Evolutionary conservation across 2,329 filamentous ascomycete genomes (phyloP).

Genomic region (Monosporascus sp.): DNA sequence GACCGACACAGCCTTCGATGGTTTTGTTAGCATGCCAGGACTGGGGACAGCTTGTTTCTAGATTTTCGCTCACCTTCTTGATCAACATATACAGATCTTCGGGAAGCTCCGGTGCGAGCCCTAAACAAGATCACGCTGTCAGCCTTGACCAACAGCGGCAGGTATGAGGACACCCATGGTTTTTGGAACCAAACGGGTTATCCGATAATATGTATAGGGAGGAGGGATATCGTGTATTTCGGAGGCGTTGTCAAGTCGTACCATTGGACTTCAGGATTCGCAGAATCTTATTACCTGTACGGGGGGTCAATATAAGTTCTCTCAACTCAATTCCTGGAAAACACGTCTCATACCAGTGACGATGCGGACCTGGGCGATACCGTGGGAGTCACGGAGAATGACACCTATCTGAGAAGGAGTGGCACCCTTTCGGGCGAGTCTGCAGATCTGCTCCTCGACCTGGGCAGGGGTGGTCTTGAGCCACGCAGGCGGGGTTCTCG

Average conservation of each 20-base stretch:
- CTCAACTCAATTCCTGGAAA: neutral
- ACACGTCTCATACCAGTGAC: slow-evolving; percentile 70
- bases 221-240: slow-evolving; percentile 14
- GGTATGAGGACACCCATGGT: slow-evolving; percentile 17
- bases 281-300: slow-evolving; percentile 95
- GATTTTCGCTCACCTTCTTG: slow-evolving; percentile 75
- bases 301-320: slow-evolving; percentile 10
- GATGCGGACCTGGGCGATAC: slow-evolving; percentile 95
- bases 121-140: slow-evolving; percentile 88
- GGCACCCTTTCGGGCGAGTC: slow-evolving; percentile 97
- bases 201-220: slow-evolving; percentile 4
- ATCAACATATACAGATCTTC: slow-evolving; percentile 99
- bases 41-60: too few species aligned
- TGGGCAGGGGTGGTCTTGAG: slow-evolving; percentile 98
- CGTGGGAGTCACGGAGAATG: slow-evolving; percentile 95
- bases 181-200: slow-evolving; percentile 1
- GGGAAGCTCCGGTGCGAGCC: slow-evolving; percentile 96
- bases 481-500: slow-evolving; percentile 86
- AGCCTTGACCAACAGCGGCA: slow-evolving; percentile 91
- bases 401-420: slow-evolving; percentile 99
- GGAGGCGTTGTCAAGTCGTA: slow-evolving; percentile 54
- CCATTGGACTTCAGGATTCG: slow-evolving; percentile 96
- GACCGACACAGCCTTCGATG: slow-evolving; percentile 78
- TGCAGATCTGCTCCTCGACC: slow-evolving; percentile 98
- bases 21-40: too few species aligned